Evolutionary conservation across 2,329 filamentous ascomycete genomes (phyloP).

Genomic region (Calonectria multiphialidica): DNA sequence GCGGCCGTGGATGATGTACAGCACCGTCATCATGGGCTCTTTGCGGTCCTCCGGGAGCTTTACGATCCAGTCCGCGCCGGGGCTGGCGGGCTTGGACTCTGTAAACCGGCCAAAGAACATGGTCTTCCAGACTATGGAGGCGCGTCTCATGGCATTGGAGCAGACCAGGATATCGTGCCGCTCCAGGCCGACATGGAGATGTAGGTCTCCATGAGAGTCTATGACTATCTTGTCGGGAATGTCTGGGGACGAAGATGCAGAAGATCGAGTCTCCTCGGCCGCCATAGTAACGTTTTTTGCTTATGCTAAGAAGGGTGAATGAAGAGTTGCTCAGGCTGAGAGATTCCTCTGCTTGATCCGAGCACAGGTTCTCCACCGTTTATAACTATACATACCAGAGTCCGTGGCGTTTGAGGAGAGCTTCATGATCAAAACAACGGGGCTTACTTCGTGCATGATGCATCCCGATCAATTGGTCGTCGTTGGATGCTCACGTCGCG

Average conservation of each 20-base stretch:
- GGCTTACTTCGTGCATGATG: conserved; percentile 13
- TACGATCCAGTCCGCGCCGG: neutral
- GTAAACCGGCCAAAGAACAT: conserved; percentile 8
- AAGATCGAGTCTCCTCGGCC: neutral
- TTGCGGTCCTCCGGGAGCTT: conserved; percentile 5
- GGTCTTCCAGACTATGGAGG: conserved; percentile 5
- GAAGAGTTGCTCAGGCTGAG: neutral
- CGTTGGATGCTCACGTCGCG: neutral
- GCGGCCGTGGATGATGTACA: conserved; percentile 9
- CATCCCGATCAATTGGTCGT: conserved; percentile 4
- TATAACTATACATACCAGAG: neutral
- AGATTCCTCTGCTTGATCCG: neutral
- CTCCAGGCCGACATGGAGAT: neutral
- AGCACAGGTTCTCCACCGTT: neutral
- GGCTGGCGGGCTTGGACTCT: neutral
- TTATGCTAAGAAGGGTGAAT: neutral
- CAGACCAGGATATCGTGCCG: neutral
- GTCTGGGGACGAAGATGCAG: neutral
- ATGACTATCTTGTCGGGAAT: neutral
- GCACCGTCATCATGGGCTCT: conserved; percentile 1
- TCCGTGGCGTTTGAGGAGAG: neutral
- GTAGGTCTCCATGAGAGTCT: neutral
- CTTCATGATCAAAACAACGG: conserved; percentile 4
- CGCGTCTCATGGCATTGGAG: conserved; percentile 7
- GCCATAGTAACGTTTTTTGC: neutral